Percentiles rank a stretch among this genome's conserved stretches.
Conservation (phyloP, 2,329 filamentous ascomycete species). For the Falciphora oryzae region DNA sequence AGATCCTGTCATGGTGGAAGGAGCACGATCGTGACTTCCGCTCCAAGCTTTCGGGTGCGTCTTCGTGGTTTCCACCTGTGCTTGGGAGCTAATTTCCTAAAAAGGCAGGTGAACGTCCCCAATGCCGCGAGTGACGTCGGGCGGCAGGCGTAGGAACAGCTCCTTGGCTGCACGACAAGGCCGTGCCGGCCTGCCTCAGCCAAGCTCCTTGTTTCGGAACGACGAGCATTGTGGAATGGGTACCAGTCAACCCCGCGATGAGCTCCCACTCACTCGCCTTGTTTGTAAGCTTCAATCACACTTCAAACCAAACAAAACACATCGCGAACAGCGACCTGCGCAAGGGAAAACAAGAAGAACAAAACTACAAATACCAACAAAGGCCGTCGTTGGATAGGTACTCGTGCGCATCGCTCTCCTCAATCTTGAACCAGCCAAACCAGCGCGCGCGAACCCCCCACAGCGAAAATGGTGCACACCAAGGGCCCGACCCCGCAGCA, state of each 20-base stretch:
- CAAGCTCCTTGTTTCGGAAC: background rate
- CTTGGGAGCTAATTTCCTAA: background rate
- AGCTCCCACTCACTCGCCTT: background rate
- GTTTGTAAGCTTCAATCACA: background rate
- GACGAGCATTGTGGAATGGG: background rate
- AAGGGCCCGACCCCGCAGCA: constrained; percentile 53
- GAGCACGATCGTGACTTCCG: background rate
- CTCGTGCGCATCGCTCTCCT: background rate
- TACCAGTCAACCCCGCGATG: background rate
- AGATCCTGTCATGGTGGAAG: background rate
- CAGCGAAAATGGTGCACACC: constrained; percentile 39
- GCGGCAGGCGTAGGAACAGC: background rate
- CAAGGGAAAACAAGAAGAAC: background rate
- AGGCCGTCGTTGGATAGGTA: background rate
- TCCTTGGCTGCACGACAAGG: too few relatives aligned
- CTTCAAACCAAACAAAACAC: background rate
- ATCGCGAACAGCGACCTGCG: background rate
- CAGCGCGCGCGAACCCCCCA: constrained; percentile 22
- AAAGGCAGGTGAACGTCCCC: background rate
- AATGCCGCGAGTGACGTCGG: background rate
- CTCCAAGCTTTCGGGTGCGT: too few relatives aligned
- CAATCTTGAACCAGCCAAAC: background rate
- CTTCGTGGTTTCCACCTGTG: background rate
- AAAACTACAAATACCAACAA: too few relatives aligned
- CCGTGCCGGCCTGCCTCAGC: background rate